Evolutionary conservation across 1,139 yeast species (phyloP).

Genomic region (Candida frijolesensis): DNA sequence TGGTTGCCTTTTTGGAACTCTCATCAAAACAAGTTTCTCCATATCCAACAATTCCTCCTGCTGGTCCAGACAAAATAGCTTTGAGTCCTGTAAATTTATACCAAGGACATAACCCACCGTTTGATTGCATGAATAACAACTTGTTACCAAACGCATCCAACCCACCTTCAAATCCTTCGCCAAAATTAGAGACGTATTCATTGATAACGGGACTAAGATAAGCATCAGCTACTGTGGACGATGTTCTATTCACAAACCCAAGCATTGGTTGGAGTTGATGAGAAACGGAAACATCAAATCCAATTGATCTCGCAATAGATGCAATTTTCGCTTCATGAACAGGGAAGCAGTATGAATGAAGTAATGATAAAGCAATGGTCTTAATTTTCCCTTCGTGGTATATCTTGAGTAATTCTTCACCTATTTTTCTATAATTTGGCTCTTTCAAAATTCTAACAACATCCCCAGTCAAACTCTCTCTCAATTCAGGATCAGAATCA

Average conservation of each 20-base stretch:
- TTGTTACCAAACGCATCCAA: conserved; percentile 45
- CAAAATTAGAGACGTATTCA: conserved; percentile 38
- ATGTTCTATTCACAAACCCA: conserved; percentile 45
- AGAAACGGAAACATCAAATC: conserved; percentile 43
- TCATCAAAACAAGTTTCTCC: conserved; percentile 46
- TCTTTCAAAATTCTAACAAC: conserved; percentile 30
- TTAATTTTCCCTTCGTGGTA: conserved; percentile 29
- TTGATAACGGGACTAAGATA: conserved; percentile 42
- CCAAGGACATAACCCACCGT: conserved; percentile 54
- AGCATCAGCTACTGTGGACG: conserved; percentile 50
- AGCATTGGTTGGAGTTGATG: conserved; percentile 48
- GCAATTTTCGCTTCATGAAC: conserved; percentile 41
- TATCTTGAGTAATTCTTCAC: conserved; percentile 25
- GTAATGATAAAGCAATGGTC: conserved; percentile 40
- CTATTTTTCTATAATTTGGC: conserved; percentile 33
- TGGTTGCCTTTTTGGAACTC: conserved; percentile 33
- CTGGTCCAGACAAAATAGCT: conserved; percentile 52
- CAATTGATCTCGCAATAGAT: conserved; percentile 36
- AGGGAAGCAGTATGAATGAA: conserved; percentile 45
- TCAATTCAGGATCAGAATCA: conserved; percentile 26
- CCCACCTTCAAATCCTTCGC: conserved; percentile 48
- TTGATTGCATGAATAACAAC: conserved; percentile 49
- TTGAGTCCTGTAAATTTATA: conserved; percentile 49
- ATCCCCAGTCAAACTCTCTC: conserved; percentile 41
- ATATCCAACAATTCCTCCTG: conserved; percentile 55